Evolutionary conservation across 257 asterid species (phyloP), one percentile per base, ranked within the genome.

Genomic region (Capsicum rhomboideum): DNA sequence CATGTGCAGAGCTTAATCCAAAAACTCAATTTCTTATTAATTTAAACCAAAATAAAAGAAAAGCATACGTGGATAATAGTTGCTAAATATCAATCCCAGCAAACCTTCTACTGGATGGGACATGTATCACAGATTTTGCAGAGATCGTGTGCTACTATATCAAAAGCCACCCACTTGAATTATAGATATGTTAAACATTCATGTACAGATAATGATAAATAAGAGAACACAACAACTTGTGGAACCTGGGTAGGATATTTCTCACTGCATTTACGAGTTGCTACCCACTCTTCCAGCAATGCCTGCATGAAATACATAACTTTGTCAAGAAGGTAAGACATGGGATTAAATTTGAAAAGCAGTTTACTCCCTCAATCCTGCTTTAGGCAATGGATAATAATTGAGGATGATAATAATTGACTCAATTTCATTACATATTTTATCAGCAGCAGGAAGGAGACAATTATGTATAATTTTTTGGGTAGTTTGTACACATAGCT

Each of bases 281-380:
- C 89, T 86, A 95, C 86, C 98, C 98, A 95, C 91, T 97, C 99
- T 92, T 97, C 99, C 56, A 97, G 94, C 92, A 97, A 87, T 74
- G 99, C 99, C 97, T 94, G 93, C 83, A 77, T 68, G 69, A 75
- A 82, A 84, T 34, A 69, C 87, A 84, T 20, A 87, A 78, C 82
- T 61, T 77, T 44, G 37, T 68, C 77, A 44, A 31, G 55, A 31
- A 37, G 75, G 82, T 68, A 78, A 18, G 12, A 58, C 26, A 80
- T 13, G 52, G 79, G 20, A 72, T 16, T 83, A 49, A 54, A 53
- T 26, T 26, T 68, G 82, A 50, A 14, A 68, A 50, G 1, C 81
- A 75, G 63, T 49, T 50, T 75, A 26, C 61, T 49, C 14, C 63
- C 46, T 50, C 23, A 46, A 75, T 49, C 59, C 17, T 49, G 61